Base-by-base conservation (phyloP, 768 basidiomycete genomes). In the Xanthoconium stramineum region DNA sequence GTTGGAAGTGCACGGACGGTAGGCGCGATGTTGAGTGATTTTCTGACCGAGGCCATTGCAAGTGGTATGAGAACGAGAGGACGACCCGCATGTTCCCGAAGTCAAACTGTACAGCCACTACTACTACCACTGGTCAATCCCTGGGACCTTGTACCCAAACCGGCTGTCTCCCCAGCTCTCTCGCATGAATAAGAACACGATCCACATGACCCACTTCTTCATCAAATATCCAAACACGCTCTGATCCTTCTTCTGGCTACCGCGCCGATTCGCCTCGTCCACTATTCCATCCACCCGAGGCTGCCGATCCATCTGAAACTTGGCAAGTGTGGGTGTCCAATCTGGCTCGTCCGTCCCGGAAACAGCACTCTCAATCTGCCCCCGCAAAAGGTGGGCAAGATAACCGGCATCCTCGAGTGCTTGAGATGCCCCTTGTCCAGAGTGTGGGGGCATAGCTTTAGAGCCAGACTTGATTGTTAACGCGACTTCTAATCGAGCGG, bases 11-110 rank as follows among this genome's bases (percentile, higher is more conserved):
- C 78, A 67, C 89, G 83, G 61, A 91, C 84, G 35, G 92, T 91
- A 55, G 94, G 91, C 35, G 88, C 73, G 60, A 96, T 76, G 73
- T 84, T 91, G 66, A 92, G 77, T 60, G 88, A 87, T 76, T 86
- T 92, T 86, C 86, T 90, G 65, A 83, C 78, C 77, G 85, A 76
- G 70, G 86, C 83, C 85, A 89, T 89, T 33, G 43, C 24, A 24
- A 24, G 24, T 24, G 24, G 24, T 24, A 24, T 24, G 24, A 24
- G 24, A 24, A 24, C 24, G 24, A 24, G 24, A 24, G 24, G 17
- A 40, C 39, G 30, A 55, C 61, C 69, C 66, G 67, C 57, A 45
- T 65, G 55, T 56, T 71, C 71, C 81, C 80, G 80, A 74, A 19
- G 74, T 74, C 72, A 69, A 70, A 69, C 73, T 72, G 65, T 54